Percentiles rank a stretch among this genome's conserved stretches.
phyloP scores from a whole-genome alignment of 805 yeast species.

The Cyberlindnera galapagoensis region DNA sequence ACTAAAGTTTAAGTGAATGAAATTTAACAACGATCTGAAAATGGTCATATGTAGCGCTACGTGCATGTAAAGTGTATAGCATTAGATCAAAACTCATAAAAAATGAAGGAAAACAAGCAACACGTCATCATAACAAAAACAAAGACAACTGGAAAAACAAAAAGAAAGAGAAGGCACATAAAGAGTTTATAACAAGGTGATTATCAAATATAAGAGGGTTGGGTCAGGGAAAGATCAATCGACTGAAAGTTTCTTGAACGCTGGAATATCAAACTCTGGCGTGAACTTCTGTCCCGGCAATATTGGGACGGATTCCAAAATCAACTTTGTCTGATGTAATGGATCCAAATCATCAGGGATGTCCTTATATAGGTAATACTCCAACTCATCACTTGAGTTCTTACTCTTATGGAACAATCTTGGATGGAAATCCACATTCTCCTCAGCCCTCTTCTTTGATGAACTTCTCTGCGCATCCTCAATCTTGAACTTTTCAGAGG shows the following conservation, averaged over 20 bases:
- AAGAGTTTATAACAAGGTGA: neutral
- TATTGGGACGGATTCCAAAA: constrained; percentile 68
- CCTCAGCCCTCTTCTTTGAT: constrained; percentile 69
- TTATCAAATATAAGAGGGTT: neutral
- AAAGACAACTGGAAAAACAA: constrained; percentile 1
- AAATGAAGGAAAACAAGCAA: too few species aligned
- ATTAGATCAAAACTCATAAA: too few species aligned
- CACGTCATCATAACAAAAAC: too few species aligned
- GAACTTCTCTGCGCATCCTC: constrained; percentile 79
- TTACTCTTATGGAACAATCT: constrained; percentile 55
- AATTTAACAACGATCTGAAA: too few species aligned
- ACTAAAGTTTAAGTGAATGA: too few species aligned
- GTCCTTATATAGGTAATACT: constrained; percentile 60
- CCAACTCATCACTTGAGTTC: constrained; percentile 39
- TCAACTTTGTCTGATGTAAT: constrained; percentile 46
- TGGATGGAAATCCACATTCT: constrained; percentile 77
- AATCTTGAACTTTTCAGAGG: constrained; percentile 79
- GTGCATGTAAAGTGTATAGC: neutral
- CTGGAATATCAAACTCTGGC: constrained; percentile 62
- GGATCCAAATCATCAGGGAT: constrained; percentile 46
- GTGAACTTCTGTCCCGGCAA: constrained; percentile 74
- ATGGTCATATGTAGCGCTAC: too few species aligned
- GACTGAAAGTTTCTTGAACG: constrained; percentile 52
- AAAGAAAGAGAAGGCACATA: neutral
- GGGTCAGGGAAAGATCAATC: constrained; percentile 5